These are phyloP conservation scores for Daedalea quercina DNA, from an alignment of 768 basidiomycete species.

Conservation along the genomic window DNA sequence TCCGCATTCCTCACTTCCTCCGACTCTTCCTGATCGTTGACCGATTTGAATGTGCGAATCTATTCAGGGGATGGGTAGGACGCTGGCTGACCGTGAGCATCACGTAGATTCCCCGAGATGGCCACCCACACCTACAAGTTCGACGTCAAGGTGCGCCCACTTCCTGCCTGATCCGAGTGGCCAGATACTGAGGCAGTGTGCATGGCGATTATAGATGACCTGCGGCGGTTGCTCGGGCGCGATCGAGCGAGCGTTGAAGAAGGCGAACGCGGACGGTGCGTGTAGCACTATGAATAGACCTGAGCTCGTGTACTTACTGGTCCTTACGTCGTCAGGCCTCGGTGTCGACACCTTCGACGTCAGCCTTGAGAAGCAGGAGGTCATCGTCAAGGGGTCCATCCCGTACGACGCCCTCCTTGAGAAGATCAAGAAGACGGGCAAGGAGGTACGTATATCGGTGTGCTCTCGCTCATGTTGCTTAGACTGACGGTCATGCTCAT, in stretches of 20 bases:
- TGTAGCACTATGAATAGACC: constrained; percentile 6
- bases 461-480: background rate
- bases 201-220: constrained; percentile 54
- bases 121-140: constrained; percentile 59
- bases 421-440: constrained; percentile 88
- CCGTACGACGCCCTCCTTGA: constrained; percentile 59
- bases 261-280: constrained; percentile 37
- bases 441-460: constrained; percentile 48
- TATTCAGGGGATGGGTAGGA: too few relatives aligned
- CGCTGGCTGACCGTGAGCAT: too few relatives aligned
- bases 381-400: constrained; percentile 55
- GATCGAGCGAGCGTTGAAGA: constrained; percentile 65
- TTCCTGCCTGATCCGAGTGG: background rate
- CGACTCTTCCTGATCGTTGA: background rate
- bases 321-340: background rate
- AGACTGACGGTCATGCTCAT: background rate
- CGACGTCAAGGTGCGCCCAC: constrained; percentile 65
- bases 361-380: constrained; percentile 62
- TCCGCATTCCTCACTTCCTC: background rate
- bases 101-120: constrained; percentile 2
- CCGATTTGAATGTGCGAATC: background rate
- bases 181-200: background rate
- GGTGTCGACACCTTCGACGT: constrained; percentile 57
- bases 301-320: background rate
- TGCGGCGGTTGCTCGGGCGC: constrained; percentile 86